These are phyloP conservation scores for Fusarium tjaetaba DNA, from an alignment of 2,329 filamentous ascomycete species.

Conservation along the genomic window DNA sequence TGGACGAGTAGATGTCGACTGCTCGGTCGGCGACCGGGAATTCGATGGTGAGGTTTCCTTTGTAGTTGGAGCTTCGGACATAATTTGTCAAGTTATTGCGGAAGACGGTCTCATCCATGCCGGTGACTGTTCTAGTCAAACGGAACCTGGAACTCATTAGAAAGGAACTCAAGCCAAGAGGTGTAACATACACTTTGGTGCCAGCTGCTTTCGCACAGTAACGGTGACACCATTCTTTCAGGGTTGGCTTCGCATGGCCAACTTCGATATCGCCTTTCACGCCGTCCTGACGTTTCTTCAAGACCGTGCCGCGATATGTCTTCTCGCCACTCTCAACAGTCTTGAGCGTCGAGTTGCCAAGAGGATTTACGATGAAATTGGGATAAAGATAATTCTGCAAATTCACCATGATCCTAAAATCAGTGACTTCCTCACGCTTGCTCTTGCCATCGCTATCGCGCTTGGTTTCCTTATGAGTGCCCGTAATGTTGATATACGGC, in stretches of 20 bases:
- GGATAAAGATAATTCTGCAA: slow-evolving; percentile 38
- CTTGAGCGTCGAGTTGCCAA: slow-evolving; percentile 2
- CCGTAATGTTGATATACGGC: slow-evolving; percentile 32
- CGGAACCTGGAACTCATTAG: slow-evolving; percentile 30
- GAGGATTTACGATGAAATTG: slow-evolving; percentile 4
- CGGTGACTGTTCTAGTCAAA: slow-evolving; percentile 24
- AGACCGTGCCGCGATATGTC: slow-evolving; percentile 35
- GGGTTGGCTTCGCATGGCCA: slow-evolving; percentile 24
- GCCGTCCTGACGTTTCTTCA: slow-evolving; percentile 25
- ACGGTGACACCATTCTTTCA: slow-evolving; percentile 38
- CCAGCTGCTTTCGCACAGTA: slow-evolving; percentile 28
- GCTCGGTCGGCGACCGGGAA: slow-evolving; percentile 35
- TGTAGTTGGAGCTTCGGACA: slow-evolving; percentile 35
- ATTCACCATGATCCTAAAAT: slow-evolving; percentile 33
- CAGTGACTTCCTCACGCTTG: slow-evolving; percentile 22
- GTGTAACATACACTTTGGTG: slow-evolving; percentile 28
- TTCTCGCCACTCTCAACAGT: slow-evolving; percentile 32
- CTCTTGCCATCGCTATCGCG: slow-evolving; percentile 31
- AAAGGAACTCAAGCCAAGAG: accelerated
- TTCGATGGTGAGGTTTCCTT: slow-evolving; percentile 22
- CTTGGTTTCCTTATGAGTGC: slow-evolving; percentile 26
- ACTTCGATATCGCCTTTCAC: slow-evolving; percentile 31
- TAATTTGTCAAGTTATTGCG: background rate
- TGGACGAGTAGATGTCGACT: too few species aligned
- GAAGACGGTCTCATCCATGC: slow-evolving; percentile 4